phyloP scores from a whole-genome alignment of 2,329 filamentous ascomycete genomes.

The Trichoderma harzianum region DNA sequence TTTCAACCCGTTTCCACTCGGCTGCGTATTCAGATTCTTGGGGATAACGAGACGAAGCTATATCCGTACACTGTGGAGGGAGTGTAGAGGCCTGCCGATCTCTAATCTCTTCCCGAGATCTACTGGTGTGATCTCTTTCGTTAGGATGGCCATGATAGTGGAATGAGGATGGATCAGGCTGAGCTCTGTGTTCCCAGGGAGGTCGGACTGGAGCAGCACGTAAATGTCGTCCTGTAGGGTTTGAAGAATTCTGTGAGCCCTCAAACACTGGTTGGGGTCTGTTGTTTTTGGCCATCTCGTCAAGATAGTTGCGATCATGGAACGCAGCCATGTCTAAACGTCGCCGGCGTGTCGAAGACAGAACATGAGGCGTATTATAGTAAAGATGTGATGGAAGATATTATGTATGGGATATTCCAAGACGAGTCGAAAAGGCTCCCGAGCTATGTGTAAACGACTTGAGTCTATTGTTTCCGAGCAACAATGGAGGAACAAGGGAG shows the following conservation, averaged over 20 bases:
- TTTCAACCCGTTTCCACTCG: background rate
- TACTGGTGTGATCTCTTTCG: background rate
- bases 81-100: background rate
- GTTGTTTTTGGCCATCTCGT: conserved; percentile 9
- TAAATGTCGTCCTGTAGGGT: background rate
- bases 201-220: background rate
- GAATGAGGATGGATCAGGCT: background rate
- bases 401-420: background rate
- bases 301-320: conserved; percentile 24
- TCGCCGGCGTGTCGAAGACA: conserved; percentile 24
- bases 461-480: background rate
- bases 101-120: background rate
- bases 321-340: conserved; percentile 25
- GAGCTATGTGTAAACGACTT: background rate
- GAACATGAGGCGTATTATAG: conserved; percentile 26
- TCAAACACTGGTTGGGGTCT: background rate
- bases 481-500: conserved; percentile 8
- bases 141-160: background rate
- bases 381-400: background rate
- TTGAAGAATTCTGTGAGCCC: background rate
- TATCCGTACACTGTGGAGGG: background rate
- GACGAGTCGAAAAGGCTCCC: background rate
- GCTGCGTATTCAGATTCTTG: background rate
- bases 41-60: background rate
- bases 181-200: background rate